Evolutionary conservation across 208 protist species (phyloP), one percentile per base, ranked within the genome.

Genomic region (Trypanosoma mega): DNA sequence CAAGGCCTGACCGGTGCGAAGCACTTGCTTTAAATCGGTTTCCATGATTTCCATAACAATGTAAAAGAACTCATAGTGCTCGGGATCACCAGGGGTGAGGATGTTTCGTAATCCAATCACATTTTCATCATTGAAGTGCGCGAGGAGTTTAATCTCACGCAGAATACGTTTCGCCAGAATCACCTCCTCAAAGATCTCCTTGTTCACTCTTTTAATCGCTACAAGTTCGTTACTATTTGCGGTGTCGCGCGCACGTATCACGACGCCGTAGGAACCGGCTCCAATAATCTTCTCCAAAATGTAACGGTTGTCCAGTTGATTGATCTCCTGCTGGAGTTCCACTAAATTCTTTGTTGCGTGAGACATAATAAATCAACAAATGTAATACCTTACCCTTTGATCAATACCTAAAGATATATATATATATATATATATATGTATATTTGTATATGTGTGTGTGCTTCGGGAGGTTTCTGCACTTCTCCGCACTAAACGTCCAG

Each of bases 11-110:
- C 85, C 72, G 29, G 80, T 95, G 41, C 83, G 78, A 43, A 99
- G 87, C 49, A 99, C 95, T 66, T 93, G 77, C 76, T 97, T 94
- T 31, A 99, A 75, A 66, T 99, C 97, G 0, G 94, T 98, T 21
- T 98, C 96, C 97, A 98, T 98, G 16, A 98, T 90, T 41, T 98
- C 94, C 78, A 96, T 97, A 18, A 98, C 92, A 33, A 98, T 91
- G 67, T 97, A 98, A 46, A 98, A 80, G 58, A 91, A 82, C 51
- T 95, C 78, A 68, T 92, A 97, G 23, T 80, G 66, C 5, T 89
- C 72, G 8, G 70, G 67, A 49, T 83, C 68, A 20, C 62, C 23
- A 1, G 91, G 87, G 11, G 82, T 93, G 41, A 96, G 76, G 30
- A 97, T 85, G 66, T 96, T 91, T 24, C 80, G 72, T 4, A 97